Base-by-base conservation (phyloP, 164 flowering plant species). In the Protea cynaroides region DNA sequence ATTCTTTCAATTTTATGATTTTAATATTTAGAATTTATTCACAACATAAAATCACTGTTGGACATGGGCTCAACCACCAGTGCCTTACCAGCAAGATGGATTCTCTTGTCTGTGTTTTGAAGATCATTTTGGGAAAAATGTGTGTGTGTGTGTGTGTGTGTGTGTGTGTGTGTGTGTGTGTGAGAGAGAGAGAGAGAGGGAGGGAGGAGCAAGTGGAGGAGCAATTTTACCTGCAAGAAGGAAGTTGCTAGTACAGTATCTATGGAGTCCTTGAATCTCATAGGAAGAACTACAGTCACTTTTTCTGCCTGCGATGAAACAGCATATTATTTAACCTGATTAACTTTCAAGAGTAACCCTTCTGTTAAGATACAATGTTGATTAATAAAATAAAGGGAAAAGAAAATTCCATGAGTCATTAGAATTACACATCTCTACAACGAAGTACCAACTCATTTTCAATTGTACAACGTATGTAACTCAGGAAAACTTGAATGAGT, bases 161-260 rank as follows among this genome's bases (percentile, higher is more conserved):
- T n/a, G n/a, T n/a, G n/a, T n/a, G n/a, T n/a, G n/a, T n/a, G n/a
- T n/a, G n/a, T n/a, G n/a, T n/a, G n/a, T n/a, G n/a, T n/a, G n/a
- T n/a, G n/a, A n/a, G n/a, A n/a, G n/a, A n/a, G n/a, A n/a, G n/a
- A n/a, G n/a, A 36, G 52, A 49, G 6, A 18, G 18, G 15, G 52
- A 18, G 52, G 17, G 6, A 18, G 5, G 6, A 49, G 17, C 1
- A 19, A 14, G 17, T 3, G 52, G 17, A 15, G 17, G 1, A 19
- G 19, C n/a, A 49, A 15, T 15, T 49, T 15, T 84, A 91, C 97
- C 96, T 92, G 93, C 71, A 95, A 71, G 80, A 95, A 95, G 61
- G 97, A 92, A 25, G 93, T 92, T 54, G 99, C 99, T 70, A 91
- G 86, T 75, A 84, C 81, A 40, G 75, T 88, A 69, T 92, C 97